These are phyloP conservation scores for Aspergillus sp. DNA, from an alignment of 2,329 filamentous ascomycete genomes.

Conservation along the genomic window DNA sequence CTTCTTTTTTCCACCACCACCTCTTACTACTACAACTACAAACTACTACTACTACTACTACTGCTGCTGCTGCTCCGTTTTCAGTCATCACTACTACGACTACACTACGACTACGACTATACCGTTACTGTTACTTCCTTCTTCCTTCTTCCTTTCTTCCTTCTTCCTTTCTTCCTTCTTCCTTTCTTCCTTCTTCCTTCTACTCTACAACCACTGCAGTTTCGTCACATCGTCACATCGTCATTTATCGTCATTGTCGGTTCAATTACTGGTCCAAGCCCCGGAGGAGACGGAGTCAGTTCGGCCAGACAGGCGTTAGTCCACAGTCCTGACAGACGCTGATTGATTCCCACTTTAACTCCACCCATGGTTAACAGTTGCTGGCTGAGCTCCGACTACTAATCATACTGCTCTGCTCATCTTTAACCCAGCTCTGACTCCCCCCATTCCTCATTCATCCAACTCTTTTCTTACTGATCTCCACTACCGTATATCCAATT, in stretches of 20 bases:
- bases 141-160: no score
- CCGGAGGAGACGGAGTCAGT: not conserved
- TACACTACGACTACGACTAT: no score
- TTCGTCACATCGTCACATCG: no score
- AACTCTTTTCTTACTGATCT: slow-evolving; percentile 5
- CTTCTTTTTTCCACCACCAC: slow-evolving; percentile 2
- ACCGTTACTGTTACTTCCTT: no score
- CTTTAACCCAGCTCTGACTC: slow-evolving; percentile 13
- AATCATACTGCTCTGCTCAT: slow-evolving; percentile 19
- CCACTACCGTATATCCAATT: slow-evolving; percentile 5
- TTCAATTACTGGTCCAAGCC: not conserved
- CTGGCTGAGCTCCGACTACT: slow-evolving; percentile 7
- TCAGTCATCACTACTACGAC: slow-evolving; percentile 2
- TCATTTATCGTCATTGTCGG: no score
- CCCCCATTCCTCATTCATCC: slow-evolving; percentile 1
- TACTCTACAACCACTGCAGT: no score
- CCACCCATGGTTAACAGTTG: slow-evolving; percentile 18
- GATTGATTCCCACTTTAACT: slow-evolving; percentile 12
- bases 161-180: no score
- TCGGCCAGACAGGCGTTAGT: not conserved
- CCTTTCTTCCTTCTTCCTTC: no score
- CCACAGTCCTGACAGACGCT: slow-evolving; percentile 1
- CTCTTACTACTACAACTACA: slow-evolving; percentile 1
- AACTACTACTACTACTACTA: slow-evolving; percentile 1
- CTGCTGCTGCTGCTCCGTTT: not conserved